phyloP scores from a whole-genome alignment of 208 protist species.

The Leishmania turanica region DNA sequence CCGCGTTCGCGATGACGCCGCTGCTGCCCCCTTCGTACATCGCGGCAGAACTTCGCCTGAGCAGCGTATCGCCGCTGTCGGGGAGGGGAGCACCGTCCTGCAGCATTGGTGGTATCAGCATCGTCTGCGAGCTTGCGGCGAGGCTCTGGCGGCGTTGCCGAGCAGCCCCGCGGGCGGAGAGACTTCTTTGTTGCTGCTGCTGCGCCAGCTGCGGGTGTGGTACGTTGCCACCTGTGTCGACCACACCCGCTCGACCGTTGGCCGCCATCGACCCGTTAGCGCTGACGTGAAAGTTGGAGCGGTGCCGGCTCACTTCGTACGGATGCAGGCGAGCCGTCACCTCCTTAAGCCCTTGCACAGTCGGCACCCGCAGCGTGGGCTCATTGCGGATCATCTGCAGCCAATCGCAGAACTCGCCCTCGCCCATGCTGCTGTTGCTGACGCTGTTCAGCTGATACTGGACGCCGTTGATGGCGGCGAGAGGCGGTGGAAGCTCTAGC shows the following conservation, averaged over 20 bases:
- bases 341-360: conserved; percentile 35
- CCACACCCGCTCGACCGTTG: neutral
- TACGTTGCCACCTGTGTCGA: neutral
- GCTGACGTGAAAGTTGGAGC: conserved; percentile 6
- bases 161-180: conserved; percentile 17
- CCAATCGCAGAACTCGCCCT: conserved; percentile 73
- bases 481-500: conserved; percentile 50
- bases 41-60: neutral
- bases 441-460: conserved; percentile 86
- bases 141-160: conserved; percentile 22
- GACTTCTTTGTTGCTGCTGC: conserved; percentile 15
- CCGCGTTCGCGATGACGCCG: neutral
- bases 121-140: conserved; percentile 1
- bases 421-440: conserved; percentile 79
- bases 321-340: conserved; percentile 39
- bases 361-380: conserved; percentile 26
- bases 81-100: neutral
- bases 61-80: conserved; percentile 10
- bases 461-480: conserved; percentile 65
- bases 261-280: neutral
- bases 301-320: conserved; percentile 19
- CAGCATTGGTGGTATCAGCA: neutral
- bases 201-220: neutral
- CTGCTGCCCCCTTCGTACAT: neutral
- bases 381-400: conserved; percentile 44